Conservation (phyloP, 2,329 filamentous ascomycete genomes). For the Apiospora marii region DNA sequence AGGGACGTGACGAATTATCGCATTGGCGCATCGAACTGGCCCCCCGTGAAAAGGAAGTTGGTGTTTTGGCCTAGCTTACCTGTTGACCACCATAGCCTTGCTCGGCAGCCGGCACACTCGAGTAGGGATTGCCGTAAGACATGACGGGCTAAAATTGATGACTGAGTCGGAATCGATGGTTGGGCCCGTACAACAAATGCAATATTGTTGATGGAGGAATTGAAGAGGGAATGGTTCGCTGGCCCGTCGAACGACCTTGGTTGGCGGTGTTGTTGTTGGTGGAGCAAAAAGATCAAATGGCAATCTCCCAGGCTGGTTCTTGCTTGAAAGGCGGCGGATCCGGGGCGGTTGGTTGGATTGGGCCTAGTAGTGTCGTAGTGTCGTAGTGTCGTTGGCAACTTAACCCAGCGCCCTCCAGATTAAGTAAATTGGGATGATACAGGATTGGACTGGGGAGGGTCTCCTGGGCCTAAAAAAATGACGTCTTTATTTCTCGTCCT, state of each 20-base stretch:
- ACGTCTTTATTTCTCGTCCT: constrained; percentile 2
- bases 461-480: neutral
- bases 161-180: neutral
- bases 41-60: neutral
- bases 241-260: constrained; percentile 10
- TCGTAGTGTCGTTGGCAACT: neutral
- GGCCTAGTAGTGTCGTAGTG: constrained; percentile 9
- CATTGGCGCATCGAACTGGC: neutral
- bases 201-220: constrained; percentile 13
- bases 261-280: constrained; percentile 16
- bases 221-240: constrained; percentile 20
- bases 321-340: constrained; percentile 16
- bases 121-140: constrained; percentile 73
- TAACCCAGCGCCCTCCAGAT: constrained; percentile 4
- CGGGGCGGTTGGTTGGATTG: constrained; percentile 11
- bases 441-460: neutral
- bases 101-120: constrained; percentile 49
- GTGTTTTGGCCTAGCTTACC: constrained; percentile 46
- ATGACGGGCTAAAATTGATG: constrained; percentile 48
- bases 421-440: constrained; percentile 15
- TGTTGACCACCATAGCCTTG: constrained; percentile 47
- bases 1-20: neutral
- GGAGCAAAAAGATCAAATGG: constrained; percentile 9
- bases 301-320: constrained; percentile 20
- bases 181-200: neutral